Evolutionary conservation across 805 yeast species (phyloP), one percentile per base, ranked within the genome.

Genomic region (Candida ovalis): DNA sequence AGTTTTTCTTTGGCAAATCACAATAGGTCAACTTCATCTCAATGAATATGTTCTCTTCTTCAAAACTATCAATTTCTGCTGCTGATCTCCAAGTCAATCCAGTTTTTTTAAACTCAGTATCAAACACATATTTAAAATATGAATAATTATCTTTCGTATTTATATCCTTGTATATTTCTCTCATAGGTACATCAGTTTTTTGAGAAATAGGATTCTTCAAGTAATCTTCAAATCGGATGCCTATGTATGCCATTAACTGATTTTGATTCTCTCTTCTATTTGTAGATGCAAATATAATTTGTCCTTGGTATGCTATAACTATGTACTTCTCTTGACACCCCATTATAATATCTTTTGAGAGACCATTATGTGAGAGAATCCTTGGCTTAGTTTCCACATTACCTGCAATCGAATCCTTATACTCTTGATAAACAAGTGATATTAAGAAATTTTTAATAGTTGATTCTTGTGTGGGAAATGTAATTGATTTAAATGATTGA

Each of bases 151-250:
- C 40, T 19, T 12, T n/a, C 5, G 47, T 46, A 15, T 3, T 15
- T 9, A 22, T 32, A 7, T 21, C 4, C 3, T n/a, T 19, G 21
- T 15, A 15, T 42, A 12, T n/a, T 24, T 39, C 17, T 12, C 22
- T 21, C 39, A 35, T 3, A 12, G 13, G 9, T 13, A 10, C 21
- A 8, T 4, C 28, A 15, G 43, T 43, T 17, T 24, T 8, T 7
- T 36, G 23, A 24, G 18, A 32, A 12, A 13, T n/a, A 12, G 19
- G 17, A 24, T 24, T 37, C 36, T 46, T 46, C 21, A 50, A 33
- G 10, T 44, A 18, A 38, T 50, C 53, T 23, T 50, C 53, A 37
- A 50, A 50, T 33, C 50, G 35, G 25, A 42, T 39, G 3, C 53
- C 53, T 27, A 44, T 39, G 24, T 22, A 50, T 2, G 50, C 40